Percentiles rank a stretch among this genome's conserved stretches.
Conservation (phyloP, 2,329 filamentous ascomycete species). For the Trichoderma sp. region DNA sequence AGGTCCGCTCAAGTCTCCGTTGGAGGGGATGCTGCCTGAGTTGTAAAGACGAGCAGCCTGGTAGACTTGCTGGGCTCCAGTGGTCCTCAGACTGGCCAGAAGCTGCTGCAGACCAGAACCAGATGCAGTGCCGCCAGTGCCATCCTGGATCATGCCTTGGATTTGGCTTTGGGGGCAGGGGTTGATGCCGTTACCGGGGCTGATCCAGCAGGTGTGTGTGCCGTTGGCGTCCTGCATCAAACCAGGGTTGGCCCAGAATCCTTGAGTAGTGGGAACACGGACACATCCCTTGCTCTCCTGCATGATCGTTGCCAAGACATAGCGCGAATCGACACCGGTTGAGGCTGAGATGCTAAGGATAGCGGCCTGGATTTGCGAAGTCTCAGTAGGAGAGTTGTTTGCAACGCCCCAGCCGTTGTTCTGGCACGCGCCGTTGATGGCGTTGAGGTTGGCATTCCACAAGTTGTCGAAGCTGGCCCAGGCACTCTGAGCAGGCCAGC, state of each 20-base stretch:
- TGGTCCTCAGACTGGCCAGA: neutral
- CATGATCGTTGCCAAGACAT: slow-evolving; percentile 43
- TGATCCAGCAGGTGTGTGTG: slow-evolving; percentile 32
- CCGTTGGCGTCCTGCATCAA: slow-evolving; percentile 40
- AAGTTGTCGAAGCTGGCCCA: slow-evolving; percentile 5
- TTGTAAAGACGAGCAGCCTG: slow-evolving; percentile 24
- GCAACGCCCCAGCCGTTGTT: slow-evolving; percentile 14
- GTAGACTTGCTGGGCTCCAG: slow-evolving; percentile 17
- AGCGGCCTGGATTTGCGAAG: slow-evolving; percentile 19
- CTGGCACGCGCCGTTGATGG: slow-evolving; percentile 19
- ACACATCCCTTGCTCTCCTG: slow-evolving; percentile 46
- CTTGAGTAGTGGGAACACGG: slow-evolving; percentile 39
- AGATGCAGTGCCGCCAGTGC: slow-evolving; percentile 38
- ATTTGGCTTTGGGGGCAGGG: slow-evolving; percentile 29
- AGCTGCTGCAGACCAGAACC: slow-evolving; percentile 38
- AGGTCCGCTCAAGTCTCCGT: slow-evolving; percentile 21
- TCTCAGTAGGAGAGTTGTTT: slow-evolving; percentile 12
- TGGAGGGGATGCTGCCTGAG: slow-evolving; percentile 23
- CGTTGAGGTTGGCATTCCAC: slow-evolving; percentile 10
- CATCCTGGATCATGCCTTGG: slow-evolving; percentile 39
- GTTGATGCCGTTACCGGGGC: slow-evolving; percentile 28
- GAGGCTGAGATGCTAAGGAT: slow-evolving; percentile 33
- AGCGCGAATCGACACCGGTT: slow-evolving; percentile 37
- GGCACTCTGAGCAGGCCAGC: neutral
- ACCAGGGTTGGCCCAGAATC: slow-evolving; percentile 42